Base-by-base conservation (phyloP, 2,329 filamentous ascomycete genomes). In the Alternaria angustiovoidea region DNA sequence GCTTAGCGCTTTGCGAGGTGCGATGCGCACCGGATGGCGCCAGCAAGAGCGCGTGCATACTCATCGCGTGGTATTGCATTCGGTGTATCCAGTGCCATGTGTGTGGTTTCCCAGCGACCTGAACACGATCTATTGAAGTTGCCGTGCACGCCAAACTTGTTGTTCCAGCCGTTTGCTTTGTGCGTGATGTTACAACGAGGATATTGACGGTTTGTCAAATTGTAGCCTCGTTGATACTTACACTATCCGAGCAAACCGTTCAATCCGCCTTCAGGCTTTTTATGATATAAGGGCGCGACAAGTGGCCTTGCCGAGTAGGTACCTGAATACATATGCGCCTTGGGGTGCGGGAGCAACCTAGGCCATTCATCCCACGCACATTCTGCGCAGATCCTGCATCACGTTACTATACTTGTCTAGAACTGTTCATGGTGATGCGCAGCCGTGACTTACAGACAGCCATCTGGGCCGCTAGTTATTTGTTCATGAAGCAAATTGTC, bases 81-180 rank as follows among this genome's bases (percentile, higher is more conserved):
- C 22, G 18, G n/a, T 20, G 32, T 43, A 48, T 54, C 65, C 61
- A 61, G 49, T 30, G 43, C 65, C 61, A 58, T 59, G 65, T 62
- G 47, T 49, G 52, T 51, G 64, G 63, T 65, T 56, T 58, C 54
- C 60, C 63, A 51, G 52, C 16, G 44, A 64, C 34, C 49, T 48
- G 62, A 57, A 56, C 26, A 30, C 26, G 51, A 56, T 47, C 26
- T 38, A 39, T 12, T 32, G 32, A 20, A 32, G 30, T 20, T 8
- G n/a, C 18, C 18, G n/a, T 34, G 41, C 14, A 42, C 8, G 9
- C 9, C 11, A 6, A 48, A n/a, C 32, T n/a, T 38, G 11, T 36
- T 18, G 34, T 30, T 49, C 20, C 12, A 41, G 38, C 11, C 18
- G 18, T 41, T 22, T 18, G 22, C 42, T 28, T 34, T 18, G 39